Conservation (phyloP, 495 filamentous ascomycete genomes). For the Penicillium goetzii region DNA sequence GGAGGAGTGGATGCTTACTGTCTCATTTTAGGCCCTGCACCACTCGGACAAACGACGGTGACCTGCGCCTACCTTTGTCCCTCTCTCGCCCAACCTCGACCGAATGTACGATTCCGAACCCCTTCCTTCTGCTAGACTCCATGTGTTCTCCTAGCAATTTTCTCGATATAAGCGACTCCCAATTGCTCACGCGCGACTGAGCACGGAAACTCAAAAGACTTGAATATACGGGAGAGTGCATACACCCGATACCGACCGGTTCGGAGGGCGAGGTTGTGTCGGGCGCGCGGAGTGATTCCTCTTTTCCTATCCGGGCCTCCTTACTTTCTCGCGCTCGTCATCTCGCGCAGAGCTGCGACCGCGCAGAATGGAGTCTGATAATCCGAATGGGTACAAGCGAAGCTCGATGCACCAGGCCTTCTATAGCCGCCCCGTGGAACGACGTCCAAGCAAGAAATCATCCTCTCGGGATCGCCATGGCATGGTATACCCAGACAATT, state of each 20-base stretch:
- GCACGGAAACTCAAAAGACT: slow-evolving; percentile 18
- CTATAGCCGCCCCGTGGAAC: slow-evolving; percentile 52
- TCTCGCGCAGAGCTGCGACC: slow-evolving; percentile 18
- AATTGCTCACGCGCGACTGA: slow-evolving; percentile 43
- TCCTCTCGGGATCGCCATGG: slow-evolving; percentile 58
- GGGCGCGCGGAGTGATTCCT: slow-evolving; percentile 20
- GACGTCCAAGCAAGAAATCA: slow-evolving; percentile 57
- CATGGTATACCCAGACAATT: slow-evolving; percentile 57
- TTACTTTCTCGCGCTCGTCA: slow-evolving; percentile 23
- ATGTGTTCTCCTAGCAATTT: slow-evolving; percentile 50
- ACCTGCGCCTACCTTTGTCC: slow-evolving; percentile 33
- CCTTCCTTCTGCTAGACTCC: slow-evolving; percentile 43
- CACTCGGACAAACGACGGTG: slow-evolving; percentile 36
- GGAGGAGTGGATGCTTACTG: slow-evolving; percentile 26
- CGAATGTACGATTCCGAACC: slow-evolving; percentile 34
- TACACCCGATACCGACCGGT: slow-evolving; percentile 16
- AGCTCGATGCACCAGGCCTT: slow-evolving; percentile 49
- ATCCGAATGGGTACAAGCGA: slow-evolving; percentile 47
- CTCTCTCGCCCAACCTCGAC: slow-evolving; percentile 31
- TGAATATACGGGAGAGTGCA: slow-evolving; percentile 29
- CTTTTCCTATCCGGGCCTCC: slow-evolving; percentile 30
- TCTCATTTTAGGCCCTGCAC: slow-evolving; percentile 29
- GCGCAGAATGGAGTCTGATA: slow-evolving; percentile 50
- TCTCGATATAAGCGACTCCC: slow-evolving; percentile 40
- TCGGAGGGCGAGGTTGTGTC: slow-evolving; percentile 27